Evolutionary conservation across 2,329 filamentous ascomycete genomes (phyloP), one percentile per base, ranked within the genome.

Genomic region (Nemania serpens): DNA sequence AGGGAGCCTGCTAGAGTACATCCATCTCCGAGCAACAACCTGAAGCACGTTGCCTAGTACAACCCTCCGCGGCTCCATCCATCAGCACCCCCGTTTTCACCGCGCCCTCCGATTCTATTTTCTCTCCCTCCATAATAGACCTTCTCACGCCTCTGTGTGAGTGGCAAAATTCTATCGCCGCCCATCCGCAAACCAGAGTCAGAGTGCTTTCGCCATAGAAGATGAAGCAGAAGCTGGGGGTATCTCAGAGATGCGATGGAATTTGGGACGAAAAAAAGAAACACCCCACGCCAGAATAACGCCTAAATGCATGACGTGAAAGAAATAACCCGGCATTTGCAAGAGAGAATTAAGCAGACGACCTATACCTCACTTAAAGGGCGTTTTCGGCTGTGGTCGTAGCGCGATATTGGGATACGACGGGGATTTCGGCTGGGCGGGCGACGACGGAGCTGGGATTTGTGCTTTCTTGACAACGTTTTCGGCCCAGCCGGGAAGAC

Each of bases 401-500:
- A 54, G 54, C 2, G 57, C 37, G 18, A 33, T 41, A 34, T 20
- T 29, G 13, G 56, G 20, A 18, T 58, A 22, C 7, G 65, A 22
- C 2, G 65, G 50, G 2, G 65, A 29, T 37, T 25, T 49, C 12
- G 48, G 43, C 9, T 61, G 37, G 9, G 36, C 33, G 15, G 66
- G 54, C 3, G 65, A 56, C 22, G 67, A 59, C 11, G 66, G 64
- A n/a, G 60, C 48, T 15, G 65, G 39, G 25, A 65, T 64, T 18
- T 64, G 65, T 22, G 63, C 63, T 58, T 66, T 63, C 20, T 62
- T 53, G 25, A 72, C 62, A 20, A 71, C 64, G 36, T 68, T 51
- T 20, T 45, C 64, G 49, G 71, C 72, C 71, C 72, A 73, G 29
- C n/a, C 41, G 15, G 70, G 71, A 18, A 73, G 67, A 47, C 65